Evolutionary conservation across 768 basidiomycete genomes (phyloP), one percentile per base, ranked within the genome.

Genomic region (Porpolomopsis calyptriformis): DNA sequence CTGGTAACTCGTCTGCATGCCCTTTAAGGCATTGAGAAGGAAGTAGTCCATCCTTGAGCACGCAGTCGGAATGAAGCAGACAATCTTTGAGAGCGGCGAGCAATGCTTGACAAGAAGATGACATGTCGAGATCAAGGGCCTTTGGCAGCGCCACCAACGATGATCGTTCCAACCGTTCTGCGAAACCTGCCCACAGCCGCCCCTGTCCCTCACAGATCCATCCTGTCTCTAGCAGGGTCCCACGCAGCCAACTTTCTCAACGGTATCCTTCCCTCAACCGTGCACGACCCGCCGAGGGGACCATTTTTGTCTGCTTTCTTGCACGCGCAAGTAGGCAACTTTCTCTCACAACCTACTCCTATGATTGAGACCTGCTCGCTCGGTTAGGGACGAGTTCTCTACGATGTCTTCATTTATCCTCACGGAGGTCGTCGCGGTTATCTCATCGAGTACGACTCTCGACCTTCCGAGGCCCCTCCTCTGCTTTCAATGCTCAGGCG

Each of bases 341-440:
- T 41, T 48, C 45, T 52, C 11, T 43, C 41, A 18, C 16, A 39
- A 37, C 19, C 9, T 29, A 46, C 31, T 24, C 48, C 27, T 44
- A 22, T 47, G 43, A 24, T 18, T 47, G 25, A 40, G 42, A 34
- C 20, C 38, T 45, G 24, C 43, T 39, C 31, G 43, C 47, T 12
- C 56, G 43, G 20, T 18, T 55, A 93, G 91, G 94, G 94, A 33
- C 76, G 92, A 58, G 79, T 98, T 24, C 68, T 96, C 38, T 82
- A 91, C 58, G 93, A 97, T 61, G 65, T 84, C 42, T 92, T 98
- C 63, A 70, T 96, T 51, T 87, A 89, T 60, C 78, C 82, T 11
- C 67, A 70, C 31, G 62, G 62, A 16, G 67, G 76, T 10, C 61
- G 69, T 18, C 64, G 61, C 12, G 76, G 74, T 14, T 88, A 82